Conservation (phyloP, 768 basidiomycete genomes). For the Botryobasidium botryosum region DNA sequence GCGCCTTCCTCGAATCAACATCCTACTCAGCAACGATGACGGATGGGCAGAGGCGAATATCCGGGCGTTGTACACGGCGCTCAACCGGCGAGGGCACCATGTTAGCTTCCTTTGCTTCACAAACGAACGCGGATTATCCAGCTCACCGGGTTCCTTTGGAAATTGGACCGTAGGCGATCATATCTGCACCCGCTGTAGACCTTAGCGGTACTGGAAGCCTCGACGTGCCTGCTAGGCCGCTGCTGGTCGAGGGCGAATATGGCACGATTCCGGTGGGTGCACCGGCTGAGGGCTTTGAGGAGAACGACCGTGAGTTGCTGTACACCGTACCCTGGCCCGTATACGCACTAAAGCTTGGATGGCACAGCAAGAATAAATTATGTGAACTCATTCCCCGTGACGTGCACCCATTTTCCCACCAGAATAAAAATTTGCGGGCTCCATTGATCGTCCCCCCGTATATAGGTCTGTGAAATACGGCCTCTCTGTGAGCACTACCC, state of each 20-base stretch:
- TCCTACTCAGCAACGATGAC: conserved; percentile 7
- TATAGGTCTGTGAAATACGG: conserved; percentile 4
- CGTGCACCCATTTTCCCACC: too few relatives aligned
- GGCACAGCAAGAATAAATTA: conserved; percentile 4
- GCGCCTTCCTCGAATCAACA: conserved; percentile 7
- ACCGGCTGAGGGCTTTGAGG: background rate
- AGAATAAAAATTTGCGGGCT: too few relatives aligned
- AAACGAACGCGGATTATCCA: too few relatives aligned
- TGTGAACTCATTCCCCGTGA: conserved; percentile 5
- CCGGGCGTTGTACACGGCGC: conserved; percentile 1
- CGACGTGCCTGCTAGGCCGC: background rate
- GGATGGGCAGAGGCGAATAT: conserved; percentile 8
- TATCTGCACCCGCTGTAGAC: background rate
- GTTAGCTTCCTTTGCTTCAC: conserved; percentile 1
- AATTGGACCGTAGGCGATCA: background rate
- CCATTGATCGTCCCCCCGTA: too few relatives aligned
- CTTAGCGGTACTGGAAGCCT: conserved; percentile 5
- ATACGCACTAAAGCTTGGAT: background rate
- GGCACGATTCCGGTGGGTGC: background rate
- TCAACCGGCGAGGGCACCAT: background rate
- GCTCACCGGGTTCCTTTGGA: background rate
- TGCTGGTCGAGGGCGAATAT: background rate
- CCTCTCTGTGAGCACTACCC: too few relatives aligned
- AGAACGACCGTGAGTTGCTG: conserved; percentile 1
- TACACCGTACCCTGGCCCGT: background rate